phyloP scores from a whole-genome alignment of 1,284 basidiomycete species.

The Papiliotrema terrestris region DNA sequence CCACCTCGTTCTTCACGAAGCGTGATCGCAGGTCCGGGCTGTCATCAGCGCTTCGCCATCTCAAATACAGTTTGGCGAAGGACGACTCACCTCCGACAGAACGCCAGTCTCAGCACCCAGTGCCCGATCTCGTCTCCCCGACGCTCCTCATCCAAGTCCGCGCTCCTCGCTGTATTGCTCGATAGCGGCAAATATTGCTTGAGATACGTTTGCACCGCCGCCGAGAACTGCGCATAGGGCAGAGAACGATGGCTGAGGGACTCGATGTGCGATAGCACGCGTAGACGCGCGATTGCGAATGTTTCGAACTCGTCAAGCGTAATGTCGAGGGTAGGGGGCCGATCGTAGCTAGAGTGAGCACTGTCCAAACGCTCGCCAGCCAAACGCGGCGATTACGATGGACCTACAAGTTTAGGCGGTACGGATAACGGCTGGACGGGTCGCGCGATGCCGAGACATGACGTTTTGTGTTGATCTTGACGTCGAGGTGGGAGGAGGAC shows the following conservation, averaged over 20 bases:
- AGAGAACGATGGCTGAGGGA: constrained; percentile 56
- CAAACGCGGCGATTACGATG: neutral
- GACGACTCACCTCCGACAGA: constrained; percentile 82
- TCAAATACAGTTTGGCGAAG: too few species aligned
- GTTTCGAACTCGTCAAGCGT: constrained; percentile 96
- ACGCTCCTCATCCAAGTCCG: constrained; percentile 63
- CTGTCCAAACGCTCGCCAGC: neutral
- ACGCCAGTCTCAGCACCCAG: constrained; percentile 90
- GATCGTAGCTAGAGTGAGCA: constrained; percentile 64
- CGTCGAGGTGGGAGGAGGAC: constrained; percentile 24
- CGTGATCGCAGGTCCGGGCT: constrained; percentile 88
- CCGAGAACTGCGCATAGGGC: constrained; percentile 35
- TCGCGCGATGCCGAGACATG: constrained; percentile 13
- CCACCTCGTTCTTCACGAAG: constrained; percentile 85
- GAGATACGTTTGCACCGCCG: constrained; percentile 33
- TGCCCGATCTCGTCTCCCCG: constrained; percentile 87
- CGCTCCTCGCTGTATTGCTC: constrained; percentile 56
- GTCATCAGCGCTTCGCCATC: constrained; percentile 2
- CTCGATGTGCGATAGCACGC: constrained; percentile 90
- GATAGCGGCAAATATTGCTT: constrained; percentile 56
- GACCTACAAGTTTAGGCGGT: constrained; percentile 71
- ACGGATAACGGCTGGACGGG: constrained; percentile 54
- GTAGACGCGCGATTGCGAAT: constrained; percentile 80
- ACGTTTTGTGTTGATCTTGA: constrained; percentile 39
- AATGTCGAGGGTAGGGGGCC: constrained; percentile 82